Conservation (phyloP, 2,329 filamentous ascomycete genomes). For the Beauveria scarabaeidicola region DNA sequence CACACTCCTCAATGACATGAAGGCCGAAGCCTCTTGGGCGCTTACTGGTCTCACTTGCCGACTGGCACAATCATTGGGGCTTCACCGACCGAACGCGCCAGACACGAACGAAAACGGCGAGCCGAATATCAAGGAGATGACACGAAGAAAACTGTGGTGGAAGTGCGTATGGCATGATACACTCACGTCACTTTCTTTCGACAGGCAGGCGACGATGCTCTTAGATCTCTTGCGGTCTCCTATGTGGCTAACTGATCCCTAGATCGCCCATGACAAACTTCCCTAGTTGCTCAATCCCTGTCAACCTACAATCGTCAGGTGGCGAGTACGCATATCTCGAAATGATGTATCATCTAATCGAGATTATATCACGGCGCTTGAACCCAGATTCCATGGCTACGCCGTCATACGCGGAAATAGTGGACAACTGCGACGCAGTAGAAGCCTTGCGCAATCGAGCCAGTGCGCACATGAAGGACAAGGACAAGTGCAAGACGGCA, state of each 20-base stretch:
- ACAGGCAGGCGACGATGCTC: slow-evolving; percentile 35
- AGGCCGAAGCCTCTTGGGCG: slow-evolving; percentile 60
- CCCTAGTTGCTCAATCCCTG: slow-evolving; percentile 45
- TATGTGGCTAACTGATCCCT: neutral
- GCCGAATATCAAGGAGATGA: slow-evolving; percentile 42
- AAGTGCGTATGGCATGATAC: slow-evolving; percentile 61
- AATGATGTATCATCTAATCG: slow-evolving; percentile 56
- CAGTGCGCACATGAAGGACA: slow-evolving; percentile 45
- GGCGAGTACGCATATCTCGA: slow-evolving; percentile 52
- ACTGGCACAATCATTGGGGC: slow-evolving; percentile 55
- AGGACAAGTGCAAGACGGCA: slow-evolving; percentile 55
- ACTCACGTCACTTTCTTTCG: slow-evolving; percentile 56
- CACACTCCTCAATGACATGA: slow-evolving; percentile 60
- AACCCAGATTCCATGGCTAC: slow-evolving; percentile 44
- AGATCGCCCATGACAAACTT: slow-evolving; percentile 57
- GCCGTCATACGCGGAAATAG: slow-evolving; percentile 45
- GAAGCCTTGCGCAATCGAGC: slow-evolving; percentile 43
- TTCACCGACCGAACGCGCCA: slow-evolving; percentile 41
- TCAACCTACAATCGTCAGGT: slow-evolving; percentile 30
- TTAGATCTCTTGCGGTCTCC: slow-evolving; percentile 8
- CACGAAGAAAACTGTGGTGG: slow-evolving; percentile 53
- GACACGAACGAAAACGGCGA: slow-evolving; percentile 40
- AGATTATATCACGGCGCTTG: slow-evolving; percentile 49
- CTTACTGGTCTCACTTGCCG: slow-evolving; percentile 55
- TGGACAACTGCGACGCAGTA: slow-evolving; percentile 48